Evolutionary conservation across 106 monocot genomes (phyloP), one percentile per base, ranked within the genome.

Genomic region (Allium sativum): DNA sequence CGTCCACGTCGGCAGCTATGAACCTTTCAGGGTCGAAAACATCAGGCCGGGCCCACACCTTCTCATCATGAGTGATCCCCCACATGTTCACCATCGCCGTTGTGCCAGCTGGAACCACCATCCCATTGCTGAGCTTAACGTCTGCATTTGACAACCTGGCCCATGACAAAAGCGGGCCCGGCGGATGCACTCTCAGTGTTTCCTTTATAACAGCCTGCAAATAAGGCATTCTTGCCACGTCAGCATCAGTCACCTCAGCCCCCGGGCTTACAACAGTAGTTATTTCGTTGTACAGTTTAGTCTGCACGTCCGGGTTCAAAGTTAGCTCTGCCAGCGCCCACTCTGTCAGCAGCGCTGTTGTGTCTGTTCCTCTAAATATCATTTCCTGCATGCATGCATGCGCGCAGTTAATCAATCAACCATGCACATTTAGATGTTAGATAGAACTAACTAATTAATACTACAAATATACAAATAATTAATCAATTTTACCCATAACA

Each of bases 31-130:
- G 84, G 10, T 18, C 0, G 69, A 76, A 84, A 42, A 56, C 43
- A 3, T 62, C 62, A 0, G 84, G 69, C 2, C 43, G 9, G 56
- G 72, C 44, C 84, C 84, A 84, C 42, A 84, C 65, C 7, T 7
- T 22, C 2, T 65, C 58, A 53, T 84, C 84, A 65, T 79, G 84
- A 4, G 84, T 73, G 61, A 84, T 84, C 51, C 79, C 72, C 84
- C 84, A 84, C 80, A 80, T 80, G 84, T 84, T 84, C 41, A 84
- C 80, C 84, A 84, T 80, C 48, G 79, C 67, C 7, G 84, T 84
- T 7, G 84, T 84, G 8, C 76, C 77, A 1, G 66, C 70, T 0
- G 84, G 84, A 19, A 84, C 70, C 10, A 84, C 69, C 84, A 84
- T 79, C 10, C 84, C 84, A 58, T 80, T 84, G 70, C 76, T 66